These are phyloP conservation scores for Pilaira anomala DNA, from an alignment of 192 early-diverging fungal genomes.

Conservation along the genomic window DNA sequence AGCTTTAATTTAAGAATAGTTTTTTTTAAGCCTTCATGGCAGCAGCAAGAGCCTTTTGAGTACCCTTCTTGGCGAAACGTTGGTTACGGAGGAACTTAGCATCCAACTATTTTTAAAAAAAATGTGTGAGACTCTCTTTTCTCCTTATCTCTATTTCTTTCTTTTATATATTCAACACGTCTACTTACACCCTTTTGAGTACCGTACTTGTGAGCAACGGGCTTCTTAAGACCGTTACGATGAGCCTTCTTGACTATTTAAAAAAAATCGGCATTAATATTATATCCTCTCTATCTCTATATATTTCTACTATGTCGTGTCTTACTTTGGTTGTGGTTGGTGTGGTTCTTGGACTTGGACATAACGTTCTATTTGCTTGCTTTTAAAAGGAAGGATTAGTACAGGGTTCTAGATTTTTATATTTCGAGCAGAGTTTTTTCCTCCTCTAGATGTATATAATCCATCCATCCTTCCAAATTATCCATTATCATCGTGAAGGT, in stretches of 20 bases:
- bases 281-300: not conserved
- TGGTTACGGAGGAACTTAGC: conserved; percentile 98
- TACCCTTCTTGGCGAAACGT: conserved; percentile 87
- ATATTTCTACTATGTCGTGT: not conserved
- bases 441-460: too few species aligned
- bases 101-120: conserved; percentile 44
- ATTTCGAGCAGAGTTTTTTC: too few species aligned
- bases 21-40: conserved; percentile 2
- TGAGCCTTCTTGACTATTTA: conserved; percentile 88
- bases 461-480: too few species aligned
- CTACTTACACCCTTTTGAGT: conserved; percentile 83
- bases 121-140: not conserved
- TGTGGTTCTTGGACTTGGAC: conserved; percentile 98
- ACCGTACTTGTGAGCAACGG: conserved; percentile 80
- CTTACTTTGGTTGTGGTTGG: conserved; percentile 99
- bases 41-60: conserved; percentile 48
- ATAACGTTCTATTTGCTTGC: conserved; percentile 33
- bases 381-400: too few species aligned
- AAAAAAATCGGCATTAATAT: not conserved
- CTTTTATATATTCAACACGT: too few species aligned
- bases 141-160: conserved; percentile 19
- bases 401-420: too few species aligned
- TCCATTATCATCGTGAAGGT: too few species aligned
- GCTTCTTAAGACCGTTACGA: conserved; percentile 99
- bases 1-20: not conserved